Percentiles rank a stretch among this genome's conserved stretches.
Evolutionary conservation across 805 yeast genomes (phyloP).

Genomic region (Helenozyma rhizophorensis): DNA sequence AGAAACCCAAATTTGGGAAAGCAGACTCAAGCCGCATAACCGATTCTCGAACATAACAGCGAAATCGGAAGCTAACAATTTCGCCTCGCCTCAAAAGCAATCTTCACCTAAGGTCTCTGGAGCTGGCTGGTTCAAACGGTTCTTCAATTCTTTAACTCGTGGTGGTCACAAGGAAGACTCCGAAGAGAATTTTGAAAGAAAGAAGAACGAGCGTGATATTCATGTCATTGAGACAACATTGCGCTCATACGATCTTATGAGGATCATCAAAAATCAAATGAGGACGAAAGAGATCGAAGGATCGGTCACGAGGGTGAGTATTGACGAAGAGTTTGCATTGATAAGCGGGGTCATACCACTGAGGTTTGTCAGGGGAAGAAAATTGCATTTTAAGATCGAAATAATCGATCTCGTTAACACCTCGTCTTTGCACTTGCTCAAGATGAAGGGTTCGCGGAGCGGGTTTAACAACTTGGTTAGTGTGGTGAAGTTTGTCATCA

Average conservation of each 20-base stretch:
- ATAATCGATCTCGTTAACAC: slow-evolving; percentile 34
- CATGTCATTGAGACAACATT: slow-evolving; percentile 31
- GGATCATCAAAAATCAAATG: slow-evolving; percentile 37
- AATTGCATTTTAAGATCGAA: slow-evolving; percentile 43
- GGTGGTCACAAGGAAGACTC: slow-evolving; percentile 5
- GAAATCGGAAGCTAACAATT: slow-evolving; percentile 9
- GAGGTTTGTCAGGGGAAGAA: slow-evolving; percentile 40
- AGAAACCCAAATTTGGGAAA: slow-evolving; percentile 4
- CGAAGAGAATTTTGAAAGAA: slow-evolving; percentile 3
- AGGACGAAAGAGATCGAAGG: slow-evolving; percentile 48
- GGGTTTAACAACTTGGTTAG: slow-evolving; percentile 41
- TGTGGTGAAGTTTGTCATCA: slow-evolving; percentile 42
- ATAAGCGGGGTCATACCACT: slow-evolving; percentile 47
- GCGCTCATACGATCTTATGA: slow-evolving; percentile 25
- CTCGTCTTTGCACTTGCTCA: slow-evolving; percentile 38
- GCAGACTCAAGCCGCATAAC: slow-evolving; percentile 15
- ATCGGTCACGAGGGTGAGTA: slow-evolving; percentile 37
- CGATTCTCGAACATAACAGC: slow-evolving; percentile 36
- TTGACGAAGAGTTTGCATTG: slow-evolving; percentile 40
- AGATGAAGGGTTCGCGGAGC: slow-evolving; percentile 43
- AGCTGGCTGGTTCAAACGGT: slow-evolving; percentile 35
- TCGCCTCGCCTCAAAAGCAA: slow-evolving; percentile 3
- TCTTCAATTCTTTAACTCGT: slow-evolving; percentile 24
- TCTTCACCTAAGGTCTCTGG: slow-evolving; percentile 11
- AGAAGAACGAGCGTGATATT: slow-evolving; percentile 15